Conservation (phyloP, 129 eudicot species). For the Arctium minus region DNA sequence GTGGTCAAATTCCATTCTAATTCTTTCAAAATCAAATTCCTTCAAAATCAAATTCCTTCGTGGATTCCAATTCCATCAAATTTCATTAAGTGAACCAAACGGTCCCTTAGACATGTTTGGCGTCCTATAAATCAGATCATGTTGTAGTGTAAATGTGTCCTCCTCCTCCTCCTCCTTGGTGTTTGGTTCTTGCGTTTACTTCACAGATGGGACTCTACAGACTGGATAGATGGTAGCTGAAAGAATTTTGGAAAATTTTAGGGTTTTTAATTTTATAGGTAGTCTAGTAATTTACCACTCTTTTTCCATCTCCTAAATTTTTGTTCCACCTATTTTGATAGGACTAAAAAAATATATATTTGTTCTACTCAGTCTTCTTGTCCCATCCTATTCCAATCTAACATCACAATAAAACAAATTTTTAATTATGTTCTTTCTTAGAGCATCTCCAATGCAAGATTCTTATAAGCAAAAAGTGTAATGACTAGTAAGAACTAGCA, state of each 20-base stretch:
- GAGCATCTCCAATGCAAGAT: no score
- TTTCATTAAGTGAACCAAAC: no score
- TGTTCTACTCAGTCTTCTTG: conserved; percentile 4
- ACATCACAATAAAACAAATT: background rate
- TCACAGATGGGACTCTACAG: background rate
- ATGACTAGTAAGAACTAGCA: no score
- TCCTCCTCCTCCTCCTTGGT: background rate
- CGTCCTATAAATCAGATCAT: background rate
- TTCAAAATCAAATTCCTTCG: no score
- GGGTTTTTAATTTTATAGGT: background rate
- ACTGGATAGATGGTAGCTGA: background rate
- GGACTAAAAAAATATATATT: background rate
- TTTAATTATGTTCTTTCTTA: no score
- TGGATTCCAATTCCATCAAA: no score
- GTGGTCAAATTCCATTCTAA: no score
- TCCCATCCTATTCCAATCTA: background rate
- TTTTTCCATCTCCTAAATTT: background rate
- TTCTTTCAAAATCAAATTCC: no score
- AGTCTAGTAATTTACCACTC: background rate
- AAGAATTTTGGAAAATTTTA: background rate
- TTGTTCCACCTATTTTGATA: background rate
- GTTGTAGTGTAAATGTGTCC: background rate
- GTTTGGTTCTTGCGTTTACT: background rate
- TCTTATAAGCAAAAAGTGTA: no score
- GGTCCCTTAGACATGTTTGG: background rate